Evolutionary conservation across 306 rosid species (phyloP).

Genomic region (Senna siamea): DNA sequence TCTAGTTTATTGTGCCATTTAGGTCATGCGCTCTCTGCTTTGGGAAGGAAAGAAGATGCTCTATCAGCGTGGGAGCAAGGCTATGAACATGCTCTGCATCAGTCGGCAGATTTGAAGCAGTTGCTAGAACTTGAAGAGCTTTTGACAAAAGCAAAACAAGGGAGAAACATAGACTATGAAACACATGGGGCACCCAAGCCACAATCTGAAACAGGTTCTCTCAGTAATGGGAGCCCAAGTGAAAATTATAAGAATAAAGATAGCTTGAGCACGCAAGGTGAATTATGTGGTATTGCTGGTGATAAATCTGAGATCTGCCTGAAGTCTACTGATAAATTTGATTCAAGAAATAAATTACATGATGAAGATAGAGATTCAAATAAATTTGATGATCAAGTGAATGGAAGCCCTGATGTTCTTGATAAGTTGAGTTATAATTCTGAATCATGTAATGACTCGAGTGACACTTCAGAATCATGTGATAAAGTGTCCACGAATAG

Average conservation of each 20-base stretch:
- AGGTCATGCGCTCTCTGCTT: constrained; percentile 76
- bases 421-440: constrained; percentile 56
- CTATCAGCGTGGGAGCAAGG: constrained; percentile 91
- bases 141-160: constrained; percentile 59
- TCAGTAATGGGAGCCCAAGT: constrained; percentile 37
- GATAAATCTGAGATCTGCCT: constrained; percentile 56
- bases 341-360: constrained; percentile 44
- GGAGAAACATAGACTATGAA: constrained; percentile 38
- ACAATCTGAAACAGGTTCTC: constrained; percentile 46
- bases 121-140: constrained; percentile 90
- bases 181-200: constrained; percentile 38
- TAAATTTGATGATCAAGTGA: constrained; percentile 51
- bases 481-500: constrained; percentile 58
- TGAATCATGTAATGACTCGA: constrained; percentile 69
- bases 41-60: constrained; percentile 90
- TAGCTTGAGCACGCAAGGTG: constrained; percentile 42
- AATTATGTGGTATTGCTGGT: constrained; percentile 44
- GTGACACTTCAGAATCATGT: constrained; percentile 60
- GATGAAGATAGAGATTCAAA: constrained; percentile 50
- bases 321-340: constrained; percentile 48
- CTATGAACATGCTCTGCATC: constrained; percentile 67
- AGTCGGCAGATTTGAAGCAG: constrained; percentile 84
- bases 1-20: constrained; percentile 31
- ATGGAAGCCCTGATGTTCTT: constrained; percentile 58
- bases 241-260: constrained; percentile 42